phyloP scores from a whole-genome alignment of 164 flowering plant genomes.

The Pachysandra terminalis region DNA sequence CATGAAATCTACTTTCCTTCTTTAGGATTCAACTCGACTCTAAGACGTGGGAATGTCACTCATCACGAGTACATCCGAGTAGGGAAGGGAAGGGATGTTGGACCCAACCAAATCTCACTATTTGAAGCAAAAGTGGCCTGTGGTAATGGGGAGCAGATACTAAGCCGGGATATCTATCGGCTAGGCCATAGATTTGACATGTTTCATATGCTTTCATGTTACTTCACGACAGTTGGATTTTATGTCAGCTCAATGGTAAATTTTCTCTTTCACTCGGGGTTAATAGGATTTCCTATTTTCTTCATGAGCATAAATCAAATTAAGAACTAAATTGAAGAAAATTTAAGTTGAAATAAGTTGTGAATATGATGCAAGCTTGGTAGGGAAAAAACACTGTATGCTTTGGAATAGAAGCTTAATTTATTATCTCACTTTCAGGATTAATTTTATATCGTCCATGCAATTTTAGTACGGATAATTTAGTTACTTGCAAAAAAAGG shows the following conservation, averaged over 20 bases:
- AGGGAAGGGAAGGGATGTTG: conserved; percentile 98
- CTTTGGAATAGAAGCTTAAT: too few relatives aligned
- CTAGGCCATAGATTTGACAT: conserved; percentile 96
- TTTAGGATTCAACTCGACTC: conserved; percentile 90
- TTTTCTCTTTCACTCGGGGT: not conserved
- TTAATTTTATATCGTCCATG: too few relatives aligned
- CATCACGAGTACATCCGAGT: conserved; percentile 99
- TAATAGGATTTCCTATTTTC: not conserved
- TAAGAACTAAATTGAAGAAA: not conserved
- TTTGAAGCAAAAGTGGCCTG: conserved; percentile 99
- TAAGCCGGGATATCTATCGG: conserved; percentile 91
- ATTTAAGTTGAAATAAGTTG: too few relatives aligned
- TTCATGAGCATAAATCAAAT: not conserved
- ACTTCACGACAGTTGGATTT: conserved; percentile 85
- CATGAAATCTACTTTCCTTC: not conserved
- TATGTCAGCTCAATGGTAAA: conserved; percentile 92
- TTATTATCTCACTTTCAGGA: too few relatives aligned
- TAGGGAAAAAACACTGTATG: too few relatives aligned
- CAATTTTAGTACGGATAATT: too few relatives aligned
- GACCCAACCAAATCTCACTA: conserved; percentile 95
- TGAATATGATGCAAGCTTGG: too few relatives aligned
- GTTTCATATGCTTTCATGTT: conserved; percentile 95
- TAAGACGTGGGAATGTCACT: conserved; percentile 89
- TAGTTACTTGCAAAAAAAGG: too few relatives aligned
- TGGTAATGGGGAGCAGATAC: conserved; percentile 97